Conservation (phyloP, 108 stramenopile species). For the Bacterosira constricta region DNA sequence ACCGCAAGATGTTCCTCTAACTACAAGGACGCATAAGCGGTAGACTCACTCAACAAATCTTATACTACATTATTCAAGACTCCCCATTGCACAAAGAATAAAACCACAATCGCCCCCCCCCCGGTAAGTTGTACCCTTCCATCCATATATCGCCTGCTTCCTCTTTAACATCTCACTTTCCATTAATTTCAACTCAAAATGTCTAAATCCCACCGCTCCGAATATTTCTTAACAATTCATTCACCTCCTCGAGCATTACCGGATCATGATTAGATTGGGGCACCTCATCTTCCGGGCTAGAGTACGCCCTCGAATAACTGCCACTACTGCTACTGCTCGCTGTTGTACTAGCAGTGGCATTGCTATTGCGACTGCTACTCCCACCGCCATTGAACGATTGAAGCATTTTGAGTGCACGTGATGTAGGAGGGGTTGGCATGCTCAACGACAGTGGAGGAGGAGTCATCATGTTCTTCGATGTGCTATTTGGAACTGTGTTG, state of each 20-base stretch:
- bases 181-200: neutral
- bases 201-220: constrained; percentile 21
- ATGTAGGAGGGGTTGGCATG: neutral
- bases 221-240: constrained; percentile 28
- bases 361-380: neutral
- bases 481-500: neutral
- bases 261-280: constrained; percentile 12
- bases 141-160: too few species aligned
- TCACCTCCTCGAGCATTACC: constrained; percentile 27
- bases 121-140: too few species aligned
- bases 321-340: neutral
- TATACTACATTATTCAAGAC: neutral
- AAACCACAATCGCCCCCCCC: too few species aligned
- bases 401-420: constrained; percentile 8
- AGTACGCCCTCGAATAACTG: neutral
- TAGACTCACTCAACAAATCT: too few species aligned
- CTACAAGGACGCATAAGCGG: too few species aligned
- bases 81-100: too few species aligned
- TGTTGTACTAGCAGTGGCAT: too few species aligned
- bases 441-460: neutral
- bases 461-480: neutral
- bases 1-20: too few species aligned
- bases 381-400: constrained; percentile 11
- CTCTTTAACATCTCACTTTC: neutral
- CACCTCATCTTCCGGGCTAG: constrained; percentile 10